Evolutionary conservation across 192 early-diverging fungal species (phyloP), one percentile per base, ranked within the genome.

Genomic region (Chytriomyces sp.): DNA sequence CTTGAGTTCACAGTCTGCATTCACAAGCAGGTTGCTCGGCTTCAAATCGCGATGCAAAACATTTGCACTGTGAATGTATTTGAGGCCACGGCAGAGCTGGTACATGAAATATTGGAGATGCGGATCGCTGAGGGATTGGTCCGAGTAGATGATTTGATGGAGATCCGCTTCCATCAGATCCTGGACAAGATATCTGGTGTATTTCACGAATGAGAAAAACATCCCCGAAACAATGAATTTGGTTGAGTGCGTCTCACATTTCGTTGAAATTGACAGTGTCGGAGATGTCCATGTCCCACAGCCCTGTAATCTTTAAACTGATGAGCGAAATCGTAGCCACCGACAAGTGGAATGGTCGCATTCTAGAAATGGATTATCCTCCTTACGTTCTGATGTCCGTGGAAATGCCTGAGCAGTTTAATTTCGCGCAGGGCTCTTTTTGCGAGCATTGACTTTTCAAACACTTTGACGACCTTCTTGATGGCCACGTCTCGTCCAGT

Each of bases 101-200:
- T 97, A 99, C 80, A 96, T 87, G 83, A 98, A 99, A 90, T 96
- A 99, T 83, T 99, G 94, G 75, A 97, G 93, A 72, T 96, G 96
- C 80, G 96, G 94, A 81, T 94, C 94, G 71, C 97, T 95, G 67
- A 99, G 84, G 26, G 94, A 94, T 75, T 95, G 88, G 23, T 46
- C 73, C 48, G 93, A 93, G 61, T 92, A 92, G 59, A 97, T 85
- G 61, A 99, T 88, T 61, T 96, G 92, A 82, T 97, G 95, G 61
- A 99, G 87, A 83, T 99, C 97, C 1, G 97, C 96, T 73, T 95
- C 97, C 23, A 99, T 82, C 50, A 97, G 84, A 78, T 99, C 97
- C 7, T 96, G 97, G 28, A 99, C 96, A 85, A 99, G 96, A 83
- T 99, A 99, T 23, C 45, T 78, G 59, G 23, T 16, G 35, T 35